Percentiles rank a stretch among this genome's conserved stretches.
Evolutionary conservation across 148 eudicot species (phyloP).

Genomic region (Spergularia marina): DNA sequence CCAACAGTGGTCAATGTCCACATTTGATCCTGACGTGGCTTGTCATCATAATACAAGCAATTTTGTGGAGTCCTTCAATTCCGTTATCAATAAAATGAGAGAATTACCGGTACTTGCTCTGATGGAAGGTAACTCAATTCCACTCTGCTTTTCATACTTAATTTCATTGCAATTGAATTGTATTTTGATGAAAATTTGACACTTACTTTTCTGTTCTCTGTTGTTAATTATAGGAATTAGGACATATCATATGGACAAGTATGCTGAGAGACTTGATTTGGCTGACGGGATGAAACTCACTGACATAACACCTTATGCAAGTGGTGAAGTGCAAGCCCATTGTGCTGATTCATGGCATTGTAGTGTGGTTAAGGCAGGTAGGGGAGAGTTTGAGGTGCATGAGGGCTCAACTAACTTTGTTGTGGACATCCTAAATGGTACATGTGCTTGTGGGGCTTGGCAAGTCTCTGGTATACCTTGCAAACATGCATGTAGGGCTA

Average conservation of each 20-base stretch:
- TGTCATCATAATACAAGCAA: not conserved
- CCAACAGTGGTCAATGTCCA: not conserved
- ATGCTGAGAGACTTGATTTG: not conserved
- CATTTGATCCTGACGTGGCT: not conserved
- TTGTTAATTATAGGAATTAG: not conserved
- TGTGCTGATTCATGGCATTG: not conserved
- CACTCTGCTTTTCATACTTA: too few species aligned
- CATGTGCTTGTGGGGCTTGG: not conserved
- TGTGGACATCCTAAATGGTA: not conserved
- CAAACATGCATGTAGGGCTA: not conserved
- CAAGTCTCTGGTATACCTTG: not conserved
- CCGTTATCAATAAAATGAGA: not conserved
- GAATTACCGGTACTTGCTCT: not conserved
- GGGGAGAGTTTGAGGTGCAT: not conserved
- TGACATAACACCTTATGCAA: not conserved
- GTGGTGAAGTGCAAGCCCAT: not conserved
- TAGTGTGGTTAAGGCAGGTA: not conserved
- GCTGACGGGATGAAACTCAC: not conserved
- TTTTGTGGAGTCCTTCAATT: conserved; percentile 4
- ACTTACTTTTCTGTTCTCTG: too few species aligned
- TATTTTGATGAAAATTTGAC: too few species aligned
- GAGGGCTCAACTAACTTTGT: not conserved
- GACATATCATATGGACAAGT: not conserved
- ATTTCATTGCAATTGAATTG: too few species aligned
- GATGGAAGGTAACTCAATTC: not conserved